Conservation (phyloP, 768 basidiomycete species). For the Tephrocybe sp. region DNA sequence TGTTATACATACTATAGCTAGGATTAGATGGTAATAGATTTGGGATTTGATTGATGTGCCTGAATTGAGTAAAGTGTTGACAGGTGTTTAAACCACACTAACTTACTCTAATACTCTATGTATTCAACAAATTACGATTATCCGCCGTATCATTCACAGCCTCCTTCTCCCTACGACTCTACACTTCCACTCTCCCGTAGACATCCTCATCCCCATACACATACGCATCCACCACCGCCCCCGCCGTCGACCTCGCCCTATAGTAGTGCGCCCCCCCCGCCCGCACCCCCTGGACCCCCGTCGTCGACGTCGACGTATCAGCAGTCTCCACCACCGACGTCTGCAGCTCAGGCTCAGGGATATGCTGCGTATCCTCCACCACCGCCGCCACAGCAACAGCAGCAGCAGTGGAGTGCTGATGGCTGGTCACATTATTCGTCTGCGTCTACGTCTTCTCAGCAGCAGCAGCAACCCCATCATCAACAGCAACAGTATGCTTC, state of each 20-base stretch:
- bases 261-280: background rate
- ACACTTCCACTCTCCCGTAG: background rate
- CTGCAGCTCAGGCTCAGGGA: background rate
- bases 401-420: constrained; percentile 33
- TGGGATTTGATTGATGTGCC: background rate
- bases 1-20: background rate
- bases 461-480: no score
- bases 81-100: background rate
- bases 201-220: background rate
- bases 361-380: background rate
- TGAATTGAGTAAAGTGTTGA: background rate
- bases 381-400: constrained; percentile 13
- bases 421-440: constrained; percentile 27
- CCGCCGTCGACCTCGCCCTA: background rate
- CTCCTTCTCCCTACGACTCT: constrained; percentile 6
- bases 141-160: constrained; percentile 29
- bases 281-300: constrained; percentile 1
- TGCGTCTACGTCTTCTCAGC: constrained; percentile 14
- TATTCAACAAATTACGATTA: constrained; percentile 53
- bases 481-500: no score
- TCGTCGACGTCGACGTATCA: constrained; percentile 14
- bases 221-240: background rate
- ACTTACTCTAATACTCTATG: no score
- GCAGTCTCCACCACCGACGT: background rate
- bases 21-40: no score